Evolutionary conservation across 208 protist species (phyloP).

Genomic region (Borovskyia barvae): DNA sequence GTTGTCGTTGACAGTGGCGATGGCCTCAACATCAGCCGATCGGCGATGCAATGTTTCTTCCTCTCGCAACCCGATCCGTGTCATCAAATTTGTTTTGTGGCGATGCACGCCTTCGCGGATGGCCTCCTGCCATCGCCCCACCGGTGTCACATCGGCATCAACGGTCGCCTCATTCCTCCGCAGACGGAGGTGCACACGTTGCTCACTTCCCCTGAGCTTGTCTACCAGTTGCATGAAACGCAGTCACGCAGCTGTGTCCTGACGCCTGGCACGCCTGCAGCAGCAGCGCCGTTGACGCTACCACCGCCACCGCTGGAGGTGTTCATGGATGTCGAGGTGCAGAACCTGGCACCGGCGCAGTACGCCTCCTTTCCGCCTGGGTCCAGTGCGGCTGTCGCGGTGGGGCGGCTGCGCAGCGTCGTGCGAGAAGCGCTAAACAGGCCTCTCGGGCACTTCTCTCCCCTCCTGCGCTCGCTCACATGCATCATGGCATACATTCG

Average conservation of each 20-base stretch:
- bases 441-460: conserved; percentile 1
- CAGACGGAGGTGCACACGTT: conserved; percentile 13
- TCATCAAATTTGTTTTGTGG: conserved; percentile 7
- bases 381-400: not conserved
- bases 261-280: conserved; percentile 41
- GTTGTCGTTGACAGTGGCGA: conserved; percentile 19
- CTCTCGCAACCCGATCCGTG: conserved; percentile 4
- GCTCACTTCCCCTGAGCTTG: not conserved
- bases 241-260: conserved; percentile 55
- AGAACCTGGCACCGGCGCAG: conserved; percentile 4
- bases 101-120: conserved; percentile 20
- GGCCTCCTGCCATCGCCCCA: conserved; percentile 15
- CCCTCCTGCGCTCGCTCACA: conserved; percentile 4
- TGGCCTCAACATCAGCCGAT: conserved; percentile 2
- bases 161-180: conserved; percentile 1
- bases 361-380: conserved; percentile 2
- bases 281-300: conserved; percentile 21
- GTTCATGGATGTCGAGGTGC: conserved; percentile 12
- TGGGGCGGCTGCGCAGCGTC: conserved; percentile 13
- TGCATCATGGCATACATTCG: conserved; percentile 5
- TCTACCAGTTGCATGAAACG: conserved; percentile 32
- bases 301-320: conserved; percentile 64
- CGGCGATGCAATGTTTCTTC: conserved; percentile 9
- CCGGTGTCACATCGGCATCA: conserved; percentile 14
- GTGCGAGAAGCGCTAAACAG: not conserved